phyloP scores from a whole-genome alignment of 352 stramenopile species.

The Phytophthora pinifolia region DNA sequence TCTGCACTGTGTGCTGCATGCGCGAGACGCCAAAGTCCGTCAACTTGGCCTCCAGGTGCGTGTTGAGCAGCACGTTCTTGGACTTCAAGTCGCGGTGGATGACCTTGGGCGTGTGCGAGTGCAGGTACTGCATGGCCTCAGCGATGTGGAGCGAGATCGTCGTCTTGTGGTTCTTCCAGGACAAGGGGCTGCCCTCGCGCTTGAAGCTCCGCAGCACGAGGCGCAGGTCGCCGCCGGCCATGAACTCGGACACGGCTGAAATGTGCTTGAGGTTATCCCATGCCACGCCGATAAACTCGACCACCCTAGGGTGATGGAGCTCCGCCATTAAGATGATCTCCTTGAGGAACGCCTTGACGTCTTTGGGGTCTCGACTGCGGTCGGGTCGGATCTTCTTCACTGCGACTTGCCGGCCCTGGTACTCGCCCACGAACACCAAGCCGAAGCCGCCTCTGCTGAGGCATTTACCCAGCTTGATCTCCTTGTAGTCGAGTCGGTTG shows the following conservation, averaged over 20 bases:
- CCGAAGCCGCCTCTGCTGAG: conserved; percentile 47
- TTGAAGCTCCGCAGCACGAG: conserved; percentile 42
- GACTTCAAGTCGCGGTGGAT: conserved; percentile 45
- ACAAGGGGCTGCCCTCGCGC: conserved; percentile 26
- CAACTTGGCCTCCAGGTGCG: conserved; percentile 56
- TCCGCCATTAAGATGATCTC: conserved; percentile 45
- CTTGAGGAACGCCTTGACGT: conserved; percentile 41
- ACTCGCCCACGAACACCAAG: conserved; percentile 43
- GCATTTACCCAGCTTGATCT: conserved; percentile 38
- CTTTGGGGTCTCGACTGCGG: conserved; percentile 26
- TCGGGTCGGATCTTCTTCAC: conserved; percentile 50
- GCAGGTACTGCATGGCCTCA: conserved; percentile 45
- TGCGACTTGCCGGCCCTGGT: conserved; percentile 32
- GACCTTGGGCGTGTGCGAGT: conserved; percentile 43
- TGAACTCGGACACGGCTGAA: conserved; percentile 48
- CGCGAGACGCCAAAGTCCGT: conserved; percentile 68
- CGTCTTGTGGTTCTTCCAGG: conserved; percentile 40
- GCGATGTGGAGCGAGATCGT: conserved; percentile 48
- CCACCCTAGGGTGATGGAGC: conserved; percentile 43
- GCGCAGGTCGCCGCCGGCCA: conserved; percentile 47
- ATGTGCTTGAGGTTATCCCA: conserved; percentile 45
- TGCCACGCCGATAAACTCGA: conserved; percentile 45
- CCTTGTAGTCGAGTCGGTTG: conserved; percentile 45
- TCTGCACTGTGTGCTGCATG: conserved; percentile 33
- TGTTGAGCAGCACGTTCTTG: conserved; percentile 50